Evolutionary conservation across 306 rosid genomes (phyloP), one percentile per base, ranked within the genome.

Genomic region (Trichosanthes cucumerina): DNA sequence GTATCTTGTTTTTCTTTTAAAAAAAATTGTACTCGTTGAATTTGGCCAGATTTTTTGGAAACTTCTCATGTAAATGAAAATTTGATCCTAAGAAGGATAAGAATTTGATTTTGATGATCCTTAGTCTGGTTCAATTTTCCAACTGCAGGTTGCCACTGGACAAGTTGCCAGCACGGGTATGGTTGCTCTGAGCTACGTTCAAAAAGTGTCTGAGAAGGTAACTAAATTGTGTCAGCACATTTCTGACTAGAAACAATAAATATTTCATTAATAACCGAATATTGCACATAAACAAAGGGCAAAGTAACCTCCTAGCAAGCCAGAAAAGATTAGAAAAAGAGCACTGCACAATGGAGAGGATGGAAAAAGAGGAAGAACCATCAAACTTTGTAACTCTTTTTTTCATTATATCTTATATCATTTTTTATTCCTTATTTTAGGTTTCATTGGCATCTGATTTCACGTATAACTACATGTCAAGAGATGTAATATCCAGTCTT

Each of bases 161-260:
- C 99, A 96, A 84, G 90, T 93, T 78, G 98, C 98, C 73, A 92
- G 96, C 87, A 92, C 98, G 60, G 98, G 99, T 81, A 86, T 93
- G 92, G 88, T 93, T 82, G 93, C 92, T 83, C 79, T 92, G 78
- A 92, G 97, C 87, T 95, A 95, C 83, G 99, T 95, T 83, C 99
- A 95, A 84, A 95, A 92, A 83, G 97, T 95, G 58, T 86, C 92
- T 9, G 99, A 95, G 85, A 95, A 95, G 93, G 99, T 93, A 83
- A 86, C 90, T 80, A 81, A 57, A 80, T 71, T 49, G 8, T 76
- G 43, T 59, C 28, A 2, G 43, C 54, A 33, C 21, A 74, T 76
- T 56, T 46, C 66, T 5, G 9, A 28, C 39, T 74, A 0, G 62
- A 50, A 50, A 50, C 46, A 74, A 50, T 10, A 3, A 18, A 28